Evolutionary conservation across 1,284 basidiomycete genomes (phyloP).

Genomic region (Cryptococcus sp.): DNA sequence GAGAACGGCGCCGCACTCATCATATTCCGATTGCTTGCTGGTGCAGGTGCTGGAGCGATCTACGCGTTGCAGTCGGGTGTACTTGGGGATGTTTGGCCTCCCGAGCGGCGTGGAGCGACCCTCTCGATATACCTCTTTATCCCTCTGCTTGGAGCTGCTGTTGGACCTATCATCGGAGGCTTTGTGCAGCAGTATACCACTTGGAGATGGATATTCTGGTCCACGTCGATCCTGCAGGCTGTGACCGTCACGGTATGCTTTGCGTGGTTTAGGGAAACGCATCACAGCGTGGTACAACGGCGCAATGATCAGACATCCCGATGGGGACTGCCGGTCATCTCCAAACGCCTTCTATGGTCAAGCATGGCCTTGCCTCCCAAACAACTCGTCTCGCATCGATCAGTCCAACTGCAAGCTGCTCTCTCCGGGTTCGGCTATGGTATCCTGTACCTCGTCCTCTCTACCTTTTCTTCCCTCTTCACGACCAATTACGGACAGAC

Average conservation of each 20-base stretch:
- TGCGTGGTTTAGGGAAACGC: constrained; percentile 2
- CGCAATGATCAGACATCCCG: not conserved
- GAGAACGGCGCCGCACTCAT: constrained; percentile 5
- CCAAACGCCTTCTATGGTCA: not conserved
- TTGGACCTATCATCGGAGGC: not conserved
- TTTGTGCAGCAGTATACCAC: constrained; percentile 3
- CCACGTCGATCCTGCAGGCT: constrained; percentile 3
- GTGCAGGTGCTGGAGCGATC: not conserved
- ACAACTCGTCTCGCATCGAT: constrained; percentile 3
- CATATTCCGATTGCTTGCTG: constrained; percentile 5
- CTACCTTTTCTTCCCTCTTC: constrained; percentile 5
- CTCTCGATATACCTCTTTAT: constrained; percentile 4
- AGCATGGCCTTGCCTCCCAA: not conserved
- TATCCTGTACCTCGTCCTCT: constrained; percentile 7
- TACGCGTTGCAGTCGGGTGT: constrained; percentile 4
- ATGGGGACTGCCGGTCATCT: not conserved
- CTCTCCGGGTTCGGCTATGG: constrained; percentile 4
- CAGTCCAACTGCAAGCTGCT: constrained; percentile 4
- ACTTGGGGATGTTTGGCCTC: constrained; percentile 8
- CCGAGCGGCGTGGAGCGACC: constrained; percentile 2
- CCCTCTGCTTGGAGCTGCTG: constrained; percentile 4
- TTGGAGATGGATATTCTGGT: constrained; percentile 8
- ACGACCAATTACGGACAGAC: constrained; percentile 5
- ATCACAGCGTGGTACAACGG: not conserved
- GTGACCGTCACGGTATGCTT: constrained; percentile 1